Evolutionary conservation across 371 early-diverging fungal species (phyloP).

Genomic region (Mortierella sp.): DNA sequence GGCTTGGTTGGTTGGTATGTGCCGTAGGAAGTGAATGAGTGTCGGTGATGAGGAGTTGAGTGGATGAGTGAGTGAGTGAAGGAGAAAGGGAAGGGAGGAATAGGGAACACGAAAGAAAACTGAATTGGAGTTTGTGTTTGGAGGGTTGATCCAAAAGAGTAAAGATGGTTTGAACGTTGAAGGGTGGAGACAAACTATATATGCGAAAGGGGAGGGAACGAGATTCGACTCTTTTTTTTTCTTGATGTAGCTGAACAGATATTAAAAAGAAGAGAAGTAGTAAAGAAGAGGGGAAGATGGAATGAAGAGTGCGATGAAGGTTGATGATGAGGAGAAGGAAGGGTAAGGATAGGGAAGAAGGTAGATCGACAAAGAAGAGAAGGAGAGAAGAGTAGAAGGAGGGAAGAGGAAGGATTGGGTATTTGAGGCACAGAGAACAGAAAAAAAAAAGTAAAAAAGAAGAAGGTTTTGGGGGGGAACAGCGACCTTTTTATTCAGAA

Average conservation of each 20-base stretch:
- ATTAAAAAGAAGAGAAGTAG: neutral
- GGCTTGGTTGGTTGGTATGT: neutral
- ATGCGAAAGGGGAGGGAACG: slow-evolving; percentile 16
- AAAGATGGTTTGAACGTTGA: slow-evolving; percentile 26
- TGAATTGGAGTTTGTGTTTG: slow-evolving; percentile 19
- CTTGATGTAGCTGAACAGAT: neutral
- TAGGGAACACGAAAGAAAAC: neutral
- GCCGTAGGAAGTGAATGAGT: neutral
- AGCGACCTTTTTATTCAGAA: slow-evolving; percentile 7
- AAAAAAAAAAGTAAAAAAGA: neutral
- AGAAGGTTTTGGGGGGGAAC: neutral
- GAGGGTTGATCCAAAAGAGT: neutral
- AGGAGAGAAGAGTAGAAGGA: neutral
- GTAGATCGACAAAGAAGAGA: neutral
- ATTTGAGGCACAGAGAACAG: neutral
- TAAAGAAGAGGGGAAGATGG: neutral
- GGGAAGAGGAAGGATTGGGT: neutral
- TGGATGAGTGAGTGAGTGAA: neutral
- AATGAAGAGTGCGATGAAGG: neutral
- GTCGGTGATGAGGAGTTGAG: neutral
- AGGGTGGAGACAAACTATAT: slow-evolving; percentile 12
- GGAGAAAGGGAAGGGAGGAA: neutral
- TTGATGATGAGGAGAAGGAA: neutral
- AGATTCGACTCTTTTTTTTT: slow-evolving; percentile 23
- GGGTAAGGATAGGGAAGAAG: neutral